These are phyloP conservation scores for Microbotryum intermedium DNA, from an alignment of 1,284 basidiomycete species.

Conservation along the genomic window DNA sequence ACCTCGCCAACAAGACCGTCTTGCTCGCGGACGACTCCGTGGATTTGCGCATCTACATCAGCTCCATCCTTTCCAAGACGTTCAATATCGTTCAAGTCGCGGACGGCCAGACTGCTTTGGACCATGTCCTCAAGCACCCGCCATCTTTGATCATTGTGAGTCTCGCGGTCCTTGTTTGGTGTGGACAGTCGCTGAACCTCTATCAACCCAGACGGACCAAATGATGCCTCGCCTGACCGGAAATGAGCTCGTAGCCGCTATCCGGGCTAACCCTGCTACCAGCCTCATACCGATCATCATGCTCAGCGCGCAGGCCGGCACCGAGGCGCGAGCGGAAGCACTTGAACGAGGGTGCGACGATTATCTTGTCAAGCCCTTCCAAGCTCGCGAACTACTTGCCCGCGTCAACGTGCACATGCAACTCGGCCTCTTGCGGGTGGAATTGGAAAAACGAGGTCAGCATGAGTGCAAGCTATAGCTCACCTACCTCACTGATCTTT, in stretches of 20 bases:
- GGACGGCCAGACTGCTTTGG: slow-evolving; percentile 30
- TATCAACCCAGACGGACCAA: background rate
- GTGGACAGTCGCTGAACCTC: background rate
- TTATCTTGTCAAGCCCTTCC: slow-evolving; percentile 34
- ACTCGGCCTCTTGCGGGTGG: slow-evolving; percentile 31
- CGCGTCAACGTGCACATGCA: slow-evolving; percentile 33
- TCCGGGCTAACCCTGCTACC: slow-evolving; percentile 25
- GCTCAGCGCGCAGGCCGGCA: slow-evolving; percentile 33
- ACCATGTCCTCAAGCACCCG: slow-evolving; percentile 20
- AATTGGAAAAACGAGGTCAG: slow-evolving; percentile 28
- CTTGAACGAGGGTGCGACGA: slow-evolving; percentile 34
- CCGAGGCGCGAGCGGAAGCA: slow-evolving; percentile 33
- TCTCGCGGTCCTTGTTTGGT: background rate
- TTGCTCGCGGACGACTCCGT: slow-evolving; percentile 24
- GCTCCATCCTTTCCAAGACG: slow-evolving; percentile 29
- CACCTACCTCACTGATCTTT: background rate
- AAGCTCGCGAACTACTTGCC: slow-evolving; percentile 33
- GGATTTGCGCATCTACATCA: slow-evolving; percentile 29
- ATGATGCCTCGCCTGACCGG: slow-evolving; percentile 30
- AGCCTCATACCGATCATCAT: slow-evolving; percentile 33
- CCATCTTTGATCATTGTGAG: slow-evolving; percentile 27
- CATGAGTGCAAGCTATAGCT: no score
- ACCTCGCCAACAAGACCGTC: slow-evolving; percentile 17
- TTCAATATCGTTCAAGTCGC: slow-evolving; percentile 29
- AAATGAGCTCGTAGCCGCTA: slow-evolving; percentile 26